Conservation (phyloP, 208 protist species). For the Sergeia podlipaevii region DNA sequence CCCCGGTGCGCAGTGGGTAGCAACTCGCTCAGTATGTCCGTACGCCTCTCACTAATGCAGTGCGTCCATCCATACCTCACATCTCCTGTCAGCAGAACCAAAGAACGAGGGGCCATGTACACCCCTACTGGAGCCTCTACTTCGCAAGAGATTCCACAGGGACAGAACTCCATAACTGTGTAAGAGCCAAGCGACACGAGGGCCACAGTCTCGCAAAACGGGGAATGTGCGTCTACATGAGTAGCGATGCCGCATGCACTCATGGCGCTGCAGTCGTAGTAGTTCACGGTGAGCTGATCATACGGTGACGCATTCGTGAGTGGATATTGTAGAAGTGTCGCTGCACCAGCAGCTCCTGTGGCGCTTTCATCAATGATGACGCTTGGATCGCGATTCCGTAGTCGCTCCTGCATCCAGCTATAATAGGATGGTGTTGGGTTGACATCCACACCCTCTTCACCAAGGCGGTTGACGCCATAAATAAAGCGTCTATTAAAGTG, state of each 20-base stretch:
- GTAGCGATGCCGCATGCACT: conserved; percentile 54
- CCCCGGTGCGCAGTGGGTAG: conserved; percentile 34
- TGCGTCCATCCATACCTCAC: conserved; percentile 76
- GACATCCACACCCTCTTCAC: conserved; percentile 37
- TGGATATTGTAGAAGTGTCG: too few species aligned
- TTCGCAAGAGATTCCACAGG: conserved; percentile 6
- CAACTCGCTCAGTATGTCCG: conserved; percentile 59
- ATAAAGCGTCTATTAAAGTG: conserved; percentile 83
- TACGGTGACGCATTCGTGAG: conserved; percentile 5
- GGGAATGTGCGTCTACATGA: conserved; percentile 73
- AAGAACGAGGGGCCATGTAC: conserved; percentile 45
- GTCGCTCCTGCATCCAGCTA: conserved; percentile 46
- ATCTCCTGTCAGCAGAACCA: conserved; percentile 61
- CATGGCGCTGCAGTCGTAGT: conserved; percentile 61
- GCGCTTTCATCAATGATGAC: too few species aligned
- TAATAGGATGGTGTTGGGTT: conserved; percentile 62
- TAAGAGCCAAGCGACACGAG: conserved; percentile 78
- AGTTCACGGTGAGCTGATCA: conserved; percentile 83
- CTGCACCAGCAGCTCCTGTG: too few species aligned
- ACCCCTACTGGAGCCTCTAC: conserved; percentile 29
- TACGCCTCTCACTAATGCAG: conserved; percentile 60
- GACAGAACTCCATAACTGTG: conserved; percentile 77
- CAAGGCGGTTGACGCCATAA: conserved; percentile 63
- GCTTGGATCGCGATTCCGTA: conserved; percentile 36
- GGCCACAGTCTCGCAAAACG: conserved; percentile 48